Evolutionary conservation across 2,329 filamentous ascomycete species (phyloP), one percentile per base, ranked within the genome.

Genomic region (Colletotrichum falcatum): DNA sequence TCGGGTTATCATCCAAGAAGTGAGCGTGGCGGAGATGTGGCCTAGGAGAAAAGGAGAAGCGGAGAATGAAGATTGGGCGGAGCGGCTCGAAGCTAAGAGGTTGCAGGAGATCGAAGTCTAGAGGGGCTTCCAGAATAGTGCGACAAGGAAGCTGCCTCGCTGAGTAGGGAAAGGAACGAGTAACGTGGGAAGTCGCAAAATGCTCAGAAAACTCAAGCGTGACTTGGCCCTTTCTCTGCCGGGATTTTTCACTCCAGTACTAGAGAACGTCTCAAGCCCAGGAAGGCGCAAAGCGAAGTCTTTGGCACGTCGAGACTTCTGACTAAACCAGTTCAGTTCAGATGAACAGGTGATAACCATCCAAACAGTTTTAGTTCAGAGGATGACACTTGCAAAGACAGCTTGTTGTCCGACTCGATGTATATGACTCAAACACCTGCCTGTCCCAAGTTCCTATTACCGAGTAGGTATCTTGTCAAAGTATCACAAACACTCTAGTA

Each of bases 1-100:
- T 59, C 39, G 46, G 51, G 49, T 14, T 35, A 48, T 44, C 66
- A 53, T 49, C 61, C 46, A 51, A 49, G 20, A 65, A 61, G 55
- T 33, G 54, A 60, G 55, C 49, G 44, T 51, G 30, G 33, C 23
- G 39, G 37, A 39, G 26, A 37, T 53, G 12, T 33, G 20, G 35
- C n/a, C 23, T 28, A 53, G 49, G 42, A 54, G 23, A 59, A 53
- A 28, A 53, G 37, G 23, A 58, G 37, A 33, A 62, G 44, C 8
- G 5, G 20, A 30, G 37, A 35, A 20, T 49, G 23, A 23, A 48
- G 33, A 23, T 7, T 18, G 14, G 30, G 39, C 39, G 11, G 23
- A 12, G 33, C 9, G 26, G 12, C 11, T 35, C 30, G 33, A 20
- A 26, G 18, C 23, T 8, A 49, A 65, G 30, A 49, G 12, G 7